Evolutionary conservation across 257 asterid genomes (phyloP).

Genomic region (Nemophila menziesii): DNA sequence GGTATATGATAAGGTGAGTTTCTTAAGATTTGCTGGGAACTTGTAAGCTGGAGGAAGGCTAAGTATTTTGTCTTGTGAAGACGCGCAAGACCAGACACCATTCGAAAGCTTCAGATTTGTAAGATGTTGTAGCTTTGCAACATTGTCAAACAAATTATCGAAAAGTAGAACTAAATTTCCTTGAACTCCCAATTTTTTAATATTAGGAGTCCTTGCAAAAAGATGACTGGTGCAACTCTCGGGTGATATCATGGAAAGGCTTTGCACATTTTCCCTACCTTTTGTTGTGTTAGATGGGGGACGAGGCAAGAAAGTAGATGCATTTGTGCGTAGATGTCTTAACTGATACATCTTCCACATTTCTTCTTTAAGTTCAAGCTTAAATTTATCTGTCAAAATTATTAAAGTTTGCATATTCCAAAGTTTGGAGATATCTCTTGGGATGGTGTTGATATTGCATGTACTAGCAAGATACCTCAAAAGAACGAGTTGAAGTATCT

Average conservation of each 20-base stretch:
- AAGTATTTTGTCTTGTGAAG: neutral
- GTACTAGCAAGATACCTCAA: constrained; percentile 43
- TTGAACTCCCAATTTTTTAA: constrained; percentile 41
- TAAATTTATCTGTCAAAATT: constrained; percentile 27
- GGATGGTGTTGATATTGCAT: constrained; percentile 24
- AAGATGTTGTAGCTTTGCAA: constrained; percentile 22
- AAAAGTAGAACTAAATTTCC: constrained; percentile 29
- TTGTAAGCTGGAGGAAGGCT: neutral
- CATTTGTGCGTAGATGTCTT: constrained; percentile 37
- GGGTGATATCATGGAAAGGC: constrained; percentile 39
- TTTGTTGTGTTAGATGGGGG: neutral
- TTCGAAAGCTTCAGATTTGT: constrained; percentile 41
- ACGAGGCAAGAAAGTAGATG: constrained; percentile 20
- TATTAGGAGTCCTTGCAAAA: constrained; percentile 25
- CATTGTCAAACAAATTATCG: constrained; percentile 22
- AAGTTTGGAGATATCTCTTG: constrained; percentile 27
- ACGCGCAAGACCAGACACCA: no score
- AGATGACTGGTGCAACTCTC: constrained; percentile 32
- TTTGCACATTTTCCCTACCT: constrained; percentile 23
- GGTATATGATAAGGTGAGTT: constrained; percentile 4
- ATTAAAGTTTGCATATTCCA: constrained; percentile 47
- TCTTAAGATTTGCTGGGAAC: neutral
- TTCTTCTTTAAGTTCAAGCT: constrained; percentile 34
- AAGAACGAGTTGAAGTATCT: constrained; percentile 30
- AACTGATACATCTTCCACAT: constrained; percentile 47